A percentile compares a stretch with the other conserved stretches of the same genome.
phyloP scores from a whole-genome alignment of 371 early-diverging fungal species.

The Nematocida displodere region DNA sequence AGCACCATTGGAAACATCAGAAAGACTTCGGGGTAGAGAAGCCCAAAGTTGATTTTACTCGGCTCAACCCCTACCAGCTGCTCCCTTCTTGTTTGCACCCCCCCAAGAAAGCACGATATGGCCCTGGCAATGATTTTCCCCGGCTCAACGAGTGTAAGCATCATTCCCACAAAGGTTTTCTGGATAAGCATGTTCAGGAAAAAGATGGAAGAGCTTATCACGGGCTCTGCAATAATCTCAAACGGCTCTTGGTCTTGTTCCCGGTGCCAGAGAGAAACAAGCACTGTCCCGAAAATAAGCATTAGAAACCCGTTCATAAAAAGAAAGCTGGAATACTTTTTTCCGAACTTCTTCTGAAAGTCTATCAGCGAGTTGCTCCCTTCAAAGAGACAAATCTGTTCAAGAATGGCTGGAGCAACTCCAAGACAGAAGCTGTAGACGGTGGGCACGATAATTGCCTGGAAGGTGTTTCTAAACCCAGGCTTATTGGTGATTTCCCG shows the following conservation, averaged over 20 bases:
- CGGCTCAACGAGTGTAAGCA: slow-evolving; percentile 61
- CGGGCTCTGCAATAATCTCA: slow-evolving; percentile 29
- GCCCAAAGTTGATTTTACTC: slow-evolving; percentile 62
- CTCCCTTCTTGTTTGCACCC: slow-evolving; percentile 40
- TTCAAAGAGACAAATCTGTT: slow-evolving; percentile 55
- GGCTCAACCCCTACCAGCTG: slow-evolving; percentile 51
- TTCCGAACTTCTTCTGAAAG: slow-evolving; percentile 60
- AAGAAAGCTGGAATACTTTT: slow-evolving; percentile 60
- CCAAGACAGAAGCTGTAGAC: slow-evolving; percentile 59
- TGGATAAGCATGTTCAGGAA: slow-evolving; percentile 65
- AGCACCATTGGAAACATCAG: slow-evolving; percentile 64
- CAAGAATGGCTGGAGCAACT: slow-evolving; percentile 58
- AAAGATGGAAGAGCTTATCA: slow-evolving; percentile 57
- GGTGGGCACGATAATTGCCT: slow-evolving; percentile 62
- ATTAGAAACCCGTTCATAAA: slow-evolving; percentile 65
- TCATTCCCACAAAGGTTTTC: slow-evolving; percentile 55
- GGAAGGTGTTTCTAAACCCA: slow-evolving; percentile 40
- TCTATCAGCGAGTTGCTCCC: slow-evolving; percentile 57
- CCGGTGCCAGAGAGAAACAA: slow-evolving; percentile 44
- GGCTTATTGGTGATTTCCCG: slow-evolving; percentile 31
- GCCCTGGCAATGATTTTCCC: slow-evolving; percentile 49
- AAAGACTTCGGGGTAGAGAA: slow-evolving; percentile 61
- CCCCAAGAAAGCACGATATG: slow-evolving; percentile 34
- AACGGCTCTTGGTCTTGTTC: slow-evolving; percentile 3
- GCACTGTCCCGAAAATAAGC: slow-evolving; percentile 58